Evolutionary conservation across 768 basidiomycete species (phyloP), one percentile per base, ranked within the genome.

Genomic region (Neoboletus brunneissimus): DNA sequence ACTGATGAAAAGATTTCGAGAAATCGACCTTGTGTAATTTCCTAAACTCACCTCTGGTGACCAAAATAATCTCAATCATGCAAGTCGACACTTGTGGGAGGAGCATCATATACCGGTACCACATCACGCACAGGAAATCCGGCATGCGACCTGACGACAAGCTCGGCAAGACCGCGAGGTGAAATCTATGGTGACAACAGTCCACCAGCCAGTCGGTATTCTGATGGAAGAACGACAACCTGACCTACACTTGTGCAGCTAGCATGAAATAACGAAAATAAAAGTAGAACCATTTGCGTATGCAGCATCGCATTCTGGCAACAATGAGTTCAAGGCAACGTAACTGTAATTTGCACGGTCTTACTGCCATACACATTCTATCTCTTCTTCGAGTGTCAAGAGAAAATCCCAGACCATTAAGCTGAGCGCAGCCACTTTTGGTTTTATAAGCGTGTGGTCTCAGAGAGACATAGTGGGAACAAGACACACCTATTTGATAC

Each of bases 291-390:
- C 54, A 57, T 29, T 65, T 66, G 38, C 37, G 43, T 27, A 43
- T 4, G 37, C 47, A 55, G 6, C 20, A 34, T 48, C 44, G 54
- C 58, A 57, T 66, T 18, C 61, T 66, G 48, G 23, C 9, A 38
- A 40, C 6, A n/a, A n/a, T 42, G 35, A 37, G 34, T 45, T 13
- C 16, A 31, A 27, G 16, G 23, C 1, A 15, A n/a, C 13, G 15
- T 7, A 9, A 3, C 3, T 25, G 7, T n/a, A n/a, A n/a, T 11
- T 29, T 25, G 18, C 1, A 35, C 18, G 22, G 25, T 11, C 44
- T 59, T 53, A 76, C 74, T 58, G 60, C 72, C 73, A 75, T 22
- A 74, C 45, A 23, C 65, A 60, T 37, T 66, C 66, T 1, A 65
- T 56, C 45, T 72, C 73, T 15, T 56, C 62, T 25, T 55, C 60